Evolutionary conservation across 352 stramenopile genomes (phyloP).

Genomic region (Phytophthora fragariaefolia): DNA sequence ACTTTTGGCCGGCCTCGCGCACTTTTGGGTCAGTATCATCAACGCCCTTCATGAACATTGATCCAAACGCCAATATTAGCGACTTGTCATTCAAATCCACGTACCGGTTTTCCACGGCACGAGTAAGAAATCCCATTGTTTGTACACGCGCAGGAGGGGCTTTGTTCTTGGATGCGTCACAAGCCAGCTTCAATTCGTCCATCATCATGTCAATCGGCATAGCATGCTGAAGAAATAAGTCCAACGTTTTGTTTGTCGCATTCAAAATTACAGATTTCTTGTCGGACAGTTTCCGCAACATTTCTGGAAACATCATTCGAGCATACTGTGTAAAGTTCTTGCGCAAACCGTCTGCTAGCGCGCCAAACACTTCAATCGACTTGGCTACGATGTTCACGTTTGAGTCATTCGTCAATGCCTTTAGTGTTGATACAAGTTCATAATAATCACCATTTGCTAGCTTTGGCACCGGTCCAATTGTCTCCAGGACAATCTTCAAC

Average conservation of each 20-base stretch:
- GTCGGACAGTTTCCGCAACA: constrained; percentile 88
- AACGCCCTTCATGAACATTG: constrained; percentile 66
- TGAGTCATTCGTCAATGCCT: constrained; percentile 79
- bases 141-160: constrained; percentile 79
- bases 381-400: constrained; percentile 92
- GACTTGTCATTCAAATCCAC: constrained; percentile 69
- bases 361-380: constrained; percentile 83
- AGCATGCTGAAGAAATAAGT: constrained; percentile 80
- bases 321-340: constrained; percentile 86
- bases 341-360: constrained; percentile 75
- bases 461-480: constrained; percentile 85
- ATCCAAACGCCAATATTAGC: constrained; percentile 69
- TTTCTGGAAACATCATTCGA: constrained; percentile 73
- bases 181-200: constrained; percentile 77
- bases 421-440: constrained; percentile 85
- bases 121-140: constrained; percentile 69
- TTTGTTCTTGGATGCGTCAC: constrained; percentile 86
- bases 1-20: constrained; percentile 75
- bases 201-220: constrained; percentile 91
- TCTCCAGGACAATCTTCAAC: constrained; percentile 85
- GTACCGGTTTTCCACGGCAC: constrained; percentile 73
- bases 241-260: constrained; percentile 83
- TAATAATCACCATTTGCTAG: constrained; percentile 88
- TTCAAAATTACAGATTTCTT: constrained; percentile 88
- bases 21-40: constrained; percentile 85